Conservation (phyloP, 2,329 filamentous ascomycete species). For the Dactylonectria estremocensis region DNA sequence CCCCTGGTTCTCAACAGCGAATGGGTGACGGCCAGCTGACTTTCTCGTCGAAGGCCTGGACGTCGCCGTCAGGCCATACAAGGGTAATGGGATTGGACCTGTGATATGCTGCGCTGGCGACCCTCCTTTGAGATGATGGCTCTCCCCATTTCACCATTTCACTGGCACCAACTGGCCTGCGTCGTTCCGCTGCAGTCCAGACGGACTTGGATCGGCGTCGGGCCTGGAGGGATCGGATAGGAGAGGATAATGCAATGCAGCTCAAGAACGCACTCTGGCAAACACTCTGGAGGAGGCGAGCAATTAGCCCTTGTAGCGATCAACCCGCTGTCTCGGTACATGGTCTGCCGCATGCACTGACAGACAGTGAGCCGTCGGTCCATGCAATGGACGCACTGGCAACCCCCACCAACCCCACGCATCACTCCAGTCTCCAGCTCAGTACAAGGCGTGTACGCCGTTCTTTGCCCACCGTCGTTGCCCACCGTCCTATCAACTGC, state of each 20-base stretch:
- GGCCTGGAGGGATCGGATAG: not conserved
- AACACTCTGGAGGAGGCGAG: not conserved
- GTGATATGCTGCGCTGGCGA: slow-evolving; percentile 1
- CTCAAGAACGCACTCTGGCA: not conserved
- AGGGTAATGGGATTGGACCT: not conserved
- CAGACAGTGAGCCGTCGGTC: not conserved
- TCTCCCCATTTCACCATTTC: slow-evolving; percentile 4
- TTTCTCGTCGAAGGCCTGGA: not conserved
- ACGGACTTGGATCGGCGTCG: not conserved
- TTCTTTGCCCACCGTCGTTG: not conserved
- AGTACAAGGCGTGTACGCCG: not conserved
- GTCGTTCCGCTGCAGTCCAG: not conserved
- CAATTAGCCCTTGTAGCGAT: slow-evolving; percentile 1
- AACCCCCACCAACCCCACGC: slow-evolving; percentile 19
- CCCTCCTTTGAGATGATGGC: slow-evolving; percentile 1
- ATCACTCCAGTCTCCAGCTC: not conserved
- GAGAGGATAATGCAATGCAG: not conserved
- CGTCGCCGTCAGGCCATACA: slow-evolving; percentile 17
- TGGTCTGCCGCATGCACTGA: not conserved
- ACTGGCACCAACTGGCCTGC: slow-evolving; percentile 2
- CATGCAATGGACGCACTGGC: not conserved
- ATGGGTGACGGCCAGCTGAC: not conserved
- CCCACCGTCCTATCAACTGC: too few relatives aligned
- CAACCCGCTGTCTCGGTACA: slow-evolving; percentile 5
- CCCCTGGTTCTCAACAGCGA: slow-evolving; percentile 7